phyloP scores from a whole-genome alignment of 2,329 filamentous ascomycete species.

The Trichophyton benhamiae region DNA sequence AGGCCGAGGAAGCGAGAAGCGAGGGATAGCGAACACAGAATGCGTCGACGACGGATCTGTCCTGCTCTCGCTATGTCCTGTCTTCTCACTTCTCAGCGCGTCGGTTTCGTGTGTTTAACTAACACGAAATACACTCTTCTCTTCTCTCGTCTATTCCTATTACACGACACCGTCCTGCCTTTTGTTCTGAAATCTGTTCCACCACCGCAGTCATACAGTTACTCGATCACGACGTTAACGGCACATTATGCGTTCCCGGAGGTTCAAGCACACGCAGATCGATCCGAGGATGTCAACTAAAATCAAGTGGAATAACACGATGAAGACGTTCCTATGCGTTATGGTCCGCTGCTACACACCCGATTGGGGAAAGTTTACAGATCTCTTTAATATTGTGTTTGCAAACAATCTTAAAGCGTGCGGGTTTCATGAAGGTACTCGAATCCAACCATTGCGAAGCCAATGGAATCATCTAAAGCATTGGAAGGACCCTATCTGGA shows the following conservation, averaged over 20 bases:
- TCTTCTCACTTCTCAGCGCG: background rate
- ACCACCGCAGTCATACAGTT: too few species aligned
- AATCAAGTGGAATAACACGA: conserved; percentile 7
- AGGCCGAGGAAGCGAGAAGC: background rate
- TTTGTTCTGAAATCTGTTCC: background rate
- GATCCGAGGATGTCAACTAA: background rate
- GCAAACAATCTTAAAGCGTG: conserved; percentile 12
- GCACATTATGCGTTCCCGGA: background rate
- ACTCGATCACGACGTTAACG: background rate
- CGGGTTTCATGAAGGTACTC: conserved; percentile 14
- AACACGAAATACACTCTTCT: background rate
- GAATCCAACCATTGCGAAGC: conserved; percentile 8
- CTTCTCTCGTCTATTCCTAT: background rate
- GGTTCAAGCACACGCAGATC: background rate
- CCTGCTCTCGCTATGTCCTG: too few species aligned
- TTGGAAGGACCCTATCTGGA: conserved; percentile 16
- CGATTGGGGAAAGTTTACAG: conserved; percentile 2
- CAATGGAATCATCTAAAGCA: conserved; percentile 19
- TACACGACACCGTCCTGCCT: too few species aligned
- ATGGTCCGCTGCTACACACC: conserved; percentile 5
- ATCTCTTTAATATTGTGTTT: conserved; percentile 22
- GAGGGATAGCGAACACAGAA: too few species aligned
- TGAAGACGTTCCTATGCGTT: conserved; percentile 8
- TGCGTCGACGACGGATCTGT: too few species aligned
- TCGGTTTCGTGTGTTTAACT: background rate